Percentiles rank a stretch among this genome's conserved stretches.
These are phyloP conservation scores for Naganishia albida DNA, from an alignment of 1,284 basidiomycete genomes.

Conservation along the genomic window DNA sequence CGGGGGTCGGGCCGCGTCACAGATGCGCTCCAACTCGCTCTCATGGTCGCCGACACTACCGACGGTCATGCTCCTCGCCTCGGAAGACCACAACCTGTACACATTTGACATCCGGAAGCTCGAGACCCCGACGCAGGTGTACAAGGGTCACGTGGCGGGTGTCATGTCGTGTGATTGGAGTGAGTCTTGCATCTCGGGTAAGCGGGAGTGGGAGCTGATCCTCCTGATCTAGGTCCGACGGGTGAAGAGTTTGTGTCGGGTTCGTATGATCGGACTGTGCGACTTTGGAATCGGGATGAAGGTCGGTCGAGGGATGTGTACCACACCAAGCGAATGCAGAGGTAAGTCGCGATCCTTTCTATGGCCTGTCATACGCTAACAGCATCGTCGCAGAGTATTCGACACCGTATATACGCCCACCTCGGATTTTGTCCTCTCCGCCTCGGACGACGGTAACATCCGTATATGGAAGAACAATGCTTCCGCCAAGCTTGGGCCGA, in stretches of 20 bases:
- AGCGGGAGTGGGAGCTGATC: slow-evolving; percentile 42
- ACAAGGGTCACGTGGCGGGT: slow-evolving; percentile 95
- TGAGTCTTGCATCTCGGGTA: slow-evolving; percentile 40
- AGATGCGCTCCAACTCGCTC: slow-evolving; percentile 84
- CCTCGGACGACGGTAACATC: slow-evolving; percentile 96
- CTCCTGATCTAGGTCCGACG: slow-evolving; percentile 65
- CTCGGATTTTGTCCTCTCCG: slow-evolving; percentile 87
- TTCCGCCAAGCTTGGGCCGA: slow-evolving; percentile 85
- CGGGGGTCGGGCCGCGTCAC: not conserved
- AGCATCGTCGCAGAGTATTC: slow-evolving; percentile 45
- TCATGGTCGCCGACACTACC: slow-evolving; percentile 96
- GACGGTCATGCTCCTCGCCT: slow-evolving; percentile 84
- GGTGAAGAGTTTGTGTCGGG: slow-evolving; percentile 96
- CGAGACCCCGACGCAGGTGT: slow-evolving; percentile 81
- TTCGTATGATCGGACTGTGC: slow-evolving; percentile 90
- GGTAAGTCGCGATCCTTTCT: slow-evolving; percentile 64
- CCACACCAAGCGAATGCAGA: slow-evolving; percentile 98
- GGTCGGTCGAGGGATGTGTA: slow-evolving; percentile 88
- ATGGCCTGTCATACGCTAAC: not conserved
- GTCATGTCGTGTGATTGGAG: slow-evolving; percentile 92
- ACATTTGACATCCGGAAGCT: slow-evolving; percentile 95
- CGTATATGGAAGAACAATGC: slow-evolving; percentile 93
- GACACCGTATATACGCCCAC: slow-evolving; percentile 79
- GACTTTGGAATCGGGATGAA: slow-evolving; percentile 87
- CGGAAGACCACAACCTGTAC: slow-evolving; percentile 97